Percentiles rank a stretch among this genome's conserved stretches.
Conservation (phyloP, 1,284 basidiomycete species). For the Pyrrhoderma lamaoense region DNA sequence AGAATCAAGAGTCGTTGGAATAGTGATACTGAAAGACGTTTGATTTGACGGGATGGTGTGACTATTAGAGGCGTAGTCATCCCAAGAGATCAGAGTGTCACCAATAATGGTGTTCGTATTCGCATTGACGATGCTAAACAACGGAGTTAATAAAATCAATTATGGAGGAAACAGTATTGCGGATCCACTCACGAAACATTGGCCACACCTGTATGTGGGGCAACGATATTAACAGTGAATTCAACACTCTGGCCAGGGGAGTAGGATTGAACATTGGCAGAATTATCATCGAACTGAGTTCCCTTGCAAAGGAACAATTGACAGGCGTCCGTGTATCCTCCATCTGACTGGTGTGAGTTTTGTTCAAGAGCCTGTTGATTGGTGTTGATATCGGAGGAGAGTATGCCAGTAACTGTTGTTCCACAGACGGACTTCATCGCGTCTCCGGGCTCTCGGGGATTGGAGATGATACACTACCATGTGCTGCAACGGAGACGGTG, state of each 20-base stretch:
- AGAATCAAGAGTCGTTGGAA: constrained; percentile 1
- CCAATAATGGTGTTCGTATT: constrained; percentile 4
- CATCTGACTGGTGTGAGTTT: constrained; percentile 1
- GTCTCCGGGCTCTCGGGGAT: neutral
- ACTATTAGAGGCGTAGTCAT: constrained; percentile 1
- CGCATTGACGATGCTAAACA: neutral
- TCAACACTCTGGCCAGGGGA: constrained; percentile 1
- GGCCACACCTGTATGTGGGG: constrained; percentile 1
- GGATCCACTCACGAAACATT: neutral
- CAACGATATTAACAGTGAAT: constrained; percentile 1
- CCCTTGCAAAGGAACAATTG: constrained; percentile 2
- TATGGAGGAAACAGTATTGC: too few species aligned
- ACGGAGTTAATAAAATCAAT: neutral
- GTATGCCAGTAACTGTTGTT: neutral
- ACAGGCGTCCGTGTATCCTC: constrained; percentile 2
- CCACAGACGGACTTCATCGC: constrained; percentile 2
- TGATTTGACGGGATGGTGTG: neutral
- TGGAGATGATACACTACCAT: constrained; percentile 1
- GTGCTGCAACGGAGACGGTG: neutral
- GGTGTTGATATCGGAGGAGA: constrained; percentile 3
- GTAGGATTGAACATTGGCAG: neutral
- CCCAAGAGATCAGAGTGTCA: constrained; percentile 1
- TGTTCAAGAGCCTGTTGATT: constrained; percentile 5
- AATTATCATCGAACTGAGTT: constrained; percentile 3
- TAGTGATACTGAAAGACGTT: neutral